Evolutionary conservation across 495 filamentous ascomycete species (phyloP).

Genomic region (Lasiosphaeriaceae sp.): DNA sequence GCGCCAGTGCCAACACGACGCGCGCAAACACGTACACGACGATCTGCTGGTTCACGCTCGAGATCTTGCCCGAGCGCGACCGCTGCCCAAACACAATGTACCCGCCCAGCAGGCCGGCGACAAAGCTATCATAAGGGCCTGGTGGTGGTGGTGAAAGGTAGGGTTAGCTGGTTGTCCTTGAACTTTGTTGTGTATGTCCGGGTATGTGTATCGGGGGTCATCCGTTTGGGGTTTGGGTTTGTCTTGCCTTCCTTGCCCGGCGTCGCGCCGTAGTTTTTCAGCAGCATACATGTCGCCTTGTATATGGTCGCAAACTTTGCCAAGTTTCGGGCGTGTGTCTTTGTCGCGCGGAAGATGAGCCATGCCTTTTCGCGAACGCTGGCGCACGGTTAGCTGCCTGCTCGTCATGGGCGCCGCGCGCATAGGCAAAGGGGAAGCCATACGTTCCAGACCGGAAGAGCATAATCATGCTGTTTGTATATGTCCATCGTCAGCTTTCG

Average conservation of each 20-base stretch:
- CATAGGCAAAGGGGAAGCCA: constrained; percentile 7
- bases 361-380: constrained; percentile 73
- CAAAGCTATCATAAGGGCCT: constrained; percentile 75
- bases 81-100: constrained; percentile 87
- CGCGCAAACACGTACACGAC: constrained; percentile 97
- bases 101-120: constrained; percentile 87
- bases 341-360: constrained; percentile 80
- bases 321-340: constrained; percentile 86
- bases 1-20: constrained; percentile 77
- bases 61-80: constrained; percentile 55
- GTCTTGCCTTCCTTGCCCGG: constrained; percentile 51
- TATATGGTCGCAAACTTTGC: constrained; percentile 86
- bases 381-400: neutral
- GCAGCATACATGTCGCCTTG: constrained; percentile 70
- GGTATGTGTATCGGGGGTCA: neutral
- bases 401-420: neutral
- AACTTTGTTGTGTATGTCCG: neutral
- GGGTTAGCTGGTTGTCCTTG: neutral
- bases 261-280: constrained; percentile 61
- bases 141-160: neutral
- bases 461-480: constrained; percentile 72
- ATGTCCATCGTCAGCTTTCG: constrained; percentile 1
- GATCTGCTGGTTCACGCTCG: constrained; percentile 92
- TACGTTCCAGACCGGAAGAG: constrained; percentile 90
- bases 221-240: no score